A percentile compares a stretch with the other conserved stretches of the same genome.
Evolutionary conservation across 441 rosid species (phyloP).

Genomic region (Syzygium syzygioides): DNA sequence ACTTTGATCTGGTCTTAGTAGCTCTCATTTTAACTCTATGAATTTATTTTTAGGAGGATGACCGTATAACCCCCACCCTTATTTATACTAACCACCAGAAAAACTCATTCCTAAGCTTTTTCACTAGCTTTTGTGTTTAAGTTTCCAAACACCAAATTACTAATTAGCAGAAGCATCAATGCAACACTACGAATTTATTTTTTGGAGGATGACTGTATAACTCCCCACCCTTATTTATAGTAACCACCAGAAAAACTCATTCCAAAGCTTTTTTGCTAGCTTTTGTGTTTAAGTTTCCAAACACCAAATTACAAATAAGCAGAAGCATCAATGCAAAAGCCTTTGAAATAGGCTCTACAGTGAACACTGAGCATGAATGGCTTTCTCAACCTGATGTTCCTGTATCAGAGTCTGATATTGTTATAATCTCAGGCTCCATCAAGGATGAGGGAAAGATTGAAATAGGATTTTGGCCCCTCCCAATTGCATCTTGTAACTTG

Average conservation of each 20-base stretch:
- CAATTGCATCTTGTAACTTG: conserved; percentile 94
- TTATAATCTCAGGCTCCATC: conserved; percentile 75
- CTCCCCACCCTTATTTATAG: background rate
- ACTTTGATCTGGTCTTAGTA: background rate
- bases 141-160: background rate
- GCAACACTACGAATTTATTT: background rate
- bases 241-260: background rate
- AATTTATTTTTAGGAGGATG: background rate
- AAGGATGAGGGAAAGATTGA: conserved; percentile 65
- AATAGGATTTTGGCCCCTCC: conserved; percentile 93
- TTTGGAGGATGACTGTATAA: background rate
- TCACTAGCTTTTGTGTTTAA: background rate
- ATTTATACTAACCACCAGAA: background rate
- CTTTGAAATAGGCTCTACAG: background rate
- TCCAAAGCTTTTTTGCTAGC: background rate
- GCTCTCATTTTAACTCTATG: background rate
- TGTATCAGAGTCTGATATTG: conserved; percentile 80
- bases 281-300: background rate
- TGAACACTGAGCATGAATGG: background rate
- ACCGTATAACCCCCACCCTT: background rate
- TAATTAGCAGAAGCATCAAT: background rate
- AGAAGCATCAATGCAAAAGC: background rate
- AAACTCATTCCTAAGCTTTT: background rate
- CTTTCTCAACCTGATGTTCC: conserved; percentile 59
- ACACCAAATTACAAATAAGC: background rate